Evolutionary conservation across 192 early-diverging fungal species (phyloP), one percentile per base, ranked within the genome.

Genomic region (Chytriomyces sp.): DNA sequence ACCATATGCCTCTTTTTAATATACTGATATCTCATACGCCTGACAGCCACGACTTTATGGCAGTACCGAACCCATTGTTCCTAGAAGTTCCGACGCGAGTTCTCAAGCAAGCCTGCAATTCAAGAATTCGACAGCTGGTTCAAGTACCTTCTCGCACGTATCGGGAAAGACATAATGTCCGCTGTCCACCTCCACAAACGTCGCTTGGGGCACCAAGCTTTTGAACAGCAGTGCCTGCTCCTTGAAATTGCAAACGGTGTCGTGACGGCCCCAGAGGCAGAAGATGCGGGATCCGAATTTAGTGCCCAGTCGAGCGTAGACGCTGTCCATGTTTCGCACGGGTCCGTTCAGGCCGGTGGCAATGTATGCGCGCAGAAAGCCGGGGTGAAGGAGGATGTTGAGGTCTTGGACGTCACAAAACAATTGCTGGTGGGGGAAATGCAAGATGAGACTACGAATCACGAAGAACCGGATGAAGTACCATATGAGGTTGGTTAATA

Each of bases 181-280:
- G 19, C 63, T 41, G 12, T n/a, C 19, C 41, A 65, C 28, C 31
- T 40, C 38, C 30, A 65, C 39, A 49, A 65, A 65, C 2, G 10
- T 8, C 25, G 63, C 63, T 2, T 17, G 63, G 17, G 63, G 63
- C 7, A 7, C 8, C 63, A 65, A 52, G 22, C 19, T 33, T 33
- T 41, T 19, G 33, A 65, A 65, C 39, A 40, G 22, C 8, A 28
- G 63, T 19, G 63, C 12, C 17, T 65, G 25, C 25, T 65, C 2
- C 30, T 26, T 19, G 32, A 49, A 65, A 65, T 33, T 65, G 39
- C 40, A n/a, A 7, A 65, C 63, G 12, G 25, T 19, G 32, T 65
- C 63, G 22, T 65, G 17, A n/a, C 40, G 38, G 8, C 63, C 63
- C 63, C 63, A 65, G n/a, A 65, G 25, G 31, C 63, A 65, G 19